These are phyloP conservation scores for Labyrinthula sp. DNA, from an alignment of 352 stramenopile genomes.

Conservation along the genomic window DNA sequence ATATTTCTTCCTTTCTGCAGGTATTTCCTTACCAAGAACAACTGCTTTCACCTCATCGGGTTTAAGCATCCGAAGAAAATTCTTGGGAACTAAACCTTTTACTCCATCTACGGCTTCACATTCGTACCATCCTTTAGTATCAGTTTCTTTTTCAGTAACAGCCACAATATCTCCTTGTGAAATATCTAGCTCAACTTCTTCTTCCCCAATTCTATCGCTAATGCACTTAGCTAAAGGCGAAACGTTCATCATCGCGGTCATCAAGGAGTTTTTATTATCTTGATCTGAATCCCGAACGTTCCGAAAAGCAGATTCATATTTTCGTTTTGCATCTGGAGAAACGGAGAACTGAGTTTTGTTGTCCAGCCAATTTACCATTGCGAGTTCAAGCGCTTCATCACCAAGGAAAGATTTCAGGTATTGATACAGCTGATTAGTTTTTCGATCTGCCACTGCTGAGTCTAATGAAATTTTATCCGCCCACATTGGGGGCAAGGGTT, in stretches of 20 bases:
- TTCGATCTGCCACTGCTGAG: slow-evolving; percentile 7
- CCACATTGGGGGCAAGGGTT: slow-evolving; percentile 12
- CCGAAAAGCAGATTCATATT: slow-evolving; percentile 1
- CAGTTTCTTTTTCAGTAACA: slow-evolving; percentile 9
- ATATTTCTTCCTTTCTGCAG: too few species aligned
- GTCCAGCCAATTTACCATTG: too few species aligned
- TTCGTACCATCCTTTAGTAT: slow-evolving; percentile 18
- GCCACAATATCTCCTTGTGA: slow-evolving; percentile 6
- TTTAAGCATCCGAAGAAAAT: slow-evolving; percentile 23
- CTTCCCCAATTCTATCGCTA: slow-evolving; percentile 2
- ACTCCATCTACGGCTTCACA: slow-evolving; percentile 5
- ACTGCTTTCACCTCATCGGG: slow-evolving; percentile 1
- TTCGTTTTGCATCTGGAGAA: slow-evolving; percentile 7
- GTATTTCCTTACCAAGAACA: slow-evolving; percentile 1
- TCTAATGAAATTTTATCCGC: slow-evolving; percentile 13
- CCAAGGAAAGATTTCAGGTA: slow-evolving; percentile 4
- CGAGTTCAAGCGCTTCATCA: too few species aligned
- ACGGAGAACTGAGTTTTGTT: too few species aligned
- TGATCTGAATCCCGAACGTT: not conserved
- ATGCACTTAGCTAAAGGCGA: not conserved
- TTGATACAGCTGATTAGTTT: not conserved
- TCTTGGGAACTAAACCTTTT: slow-evolving; percentile 17
- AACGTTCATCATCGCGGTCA: slow-evolving; percentile 1
- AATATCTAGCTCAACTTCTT: slow-evolving; percentile 27
- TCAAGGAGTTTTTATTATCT: too few species aligned